Evolutionary conservation across 805 yeast species (phyloP), one percentile per base, ranked within the genome.

Genomic region (Metschnikowia anglica): DNA sequence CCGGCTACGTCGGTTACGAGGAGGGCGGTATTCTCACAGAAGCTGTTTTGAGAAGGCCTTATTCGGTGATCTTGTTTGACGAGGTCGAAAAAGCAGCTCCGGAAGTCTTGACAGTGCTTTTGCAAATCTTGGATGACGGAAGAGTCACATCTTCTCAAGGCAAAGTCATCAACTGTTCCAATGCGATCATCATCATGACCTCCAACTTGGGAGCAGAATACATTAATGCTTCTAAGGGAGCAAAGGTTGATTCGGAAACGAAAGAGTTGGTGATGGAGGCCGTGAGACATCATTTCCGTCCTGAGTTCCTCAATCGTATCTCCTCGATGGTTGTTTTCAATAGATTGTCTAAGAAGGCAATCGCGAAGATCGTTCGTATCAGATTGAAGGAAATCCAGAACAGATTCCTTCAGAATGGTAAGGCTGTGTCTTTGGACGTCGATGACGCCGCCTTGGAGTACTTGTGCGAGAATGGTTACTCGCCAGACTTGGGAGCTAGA

Each of bases 81-180:
- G 99, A 93, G 70, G 96, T 93, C 43, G 99, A 93, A 62, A 93
- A 93, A 68, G 99, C 99, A 13, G 96, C 96, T 5, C 99, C 99
- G 1, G 98, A 91, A 63, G 99, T 93, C 2, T 73, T 91, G 60
- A 93, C 97, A 7, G 85, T 93, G 16, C 73, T 93, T 58, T 74
- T 93, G 54, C 99, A 93, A 66, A 80, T 93, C 70, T 73, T 93
- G 48, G 99, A 93, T 60, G 99, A 93, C 66, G 99, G 99, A 61
- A 82, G 97, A 66, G 82, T 93, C 49, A 88, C 97, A 12, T 85
- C 96, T 13, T 88, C 96, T 41, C 88, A 86, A 60, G 99, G 99
- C 60, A 90, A 91, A 58, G 81, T 88, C 28, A 84, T 93, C 56
- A 90, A 90, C 69, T 91, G 96, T 53, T 84, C 97, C 37, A 93